Percentiles rank a stretch among this genome's conserved stretches.
Conservation (phyloP, 1,139 yeast genomes). For the Pichia sp. region DNA sequence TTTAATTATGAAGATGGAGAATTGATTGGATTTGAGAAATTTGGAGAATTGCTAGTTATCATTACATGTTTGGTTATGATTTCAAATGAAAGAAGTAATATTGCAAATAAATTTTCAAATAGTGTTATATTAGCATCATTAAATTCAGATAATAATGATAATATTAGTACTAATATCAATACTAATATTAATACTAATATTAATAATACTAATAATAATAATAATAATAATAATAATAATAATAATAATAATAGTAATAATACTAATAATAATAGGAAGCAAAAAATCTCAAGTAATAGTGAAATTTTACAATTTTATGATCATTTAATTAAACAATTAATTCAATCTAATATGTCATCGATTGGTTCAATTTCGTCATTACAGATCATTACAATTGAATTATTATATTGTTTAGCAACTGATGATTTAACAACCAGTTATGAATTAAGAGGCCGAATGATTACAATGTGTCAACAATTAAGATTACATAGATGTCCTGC, state of each 20-base stretch:
- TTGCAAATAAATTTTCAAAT: slow-evolving; percentile 2
- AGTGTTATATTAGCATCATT: slow-evolving; percentile 1
- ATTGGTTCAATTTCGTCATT: slow-evolving; percentile 64
- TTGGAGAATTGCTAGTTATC: slow-evolving; percentile 55
- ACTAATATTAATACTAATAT: too few relatives aligned
- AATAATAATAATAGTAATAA: too few relatives aligned
- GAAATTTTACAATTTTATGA: slow-evolving; percentile 31
- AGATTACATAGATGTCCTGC: slow-evolving; percentile 85
- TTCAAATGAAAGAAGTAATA: slow-evolving; percentile 33
- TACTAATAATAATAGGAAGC: too few relatives aligned
- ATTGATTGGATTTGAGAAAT: slow-evolving; percentile 43
- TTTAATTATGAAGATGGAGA: slow-evolving; percentile 36
- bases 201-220: neutral
- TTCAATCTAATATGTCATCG: slow-evolving; percentile 45
- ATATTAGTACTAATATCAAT: too few relatives aligned
- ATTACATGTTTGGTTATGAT: slow-evolving; percentile 55
- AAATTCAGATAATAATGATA: slow-evolving; percentile 2
- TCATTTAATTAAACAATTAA: slow-evolving; percentile 37
- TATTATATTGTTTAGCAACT: slow-evolving; percentile 64
- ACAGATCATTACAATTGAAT: slow-evolving; percentile 62
- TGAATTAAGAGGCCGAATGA: slow-evolving; percentile 67
- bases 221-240: slow-evolving; percentile 8
- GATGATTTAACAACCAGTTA: slow-evolving; percentile 75
- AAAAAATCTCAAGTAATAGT: slow-evolving; percentile 19
- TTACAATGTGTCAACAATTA: slow-evolving; percentile 80